Percentiles rank a stretch among this genome's conserved stretches.
phyloP scores from a whole-genome alignment of 1,284 basidiomycete genomes.

The Bondarzewia mesenterica region DNA sequence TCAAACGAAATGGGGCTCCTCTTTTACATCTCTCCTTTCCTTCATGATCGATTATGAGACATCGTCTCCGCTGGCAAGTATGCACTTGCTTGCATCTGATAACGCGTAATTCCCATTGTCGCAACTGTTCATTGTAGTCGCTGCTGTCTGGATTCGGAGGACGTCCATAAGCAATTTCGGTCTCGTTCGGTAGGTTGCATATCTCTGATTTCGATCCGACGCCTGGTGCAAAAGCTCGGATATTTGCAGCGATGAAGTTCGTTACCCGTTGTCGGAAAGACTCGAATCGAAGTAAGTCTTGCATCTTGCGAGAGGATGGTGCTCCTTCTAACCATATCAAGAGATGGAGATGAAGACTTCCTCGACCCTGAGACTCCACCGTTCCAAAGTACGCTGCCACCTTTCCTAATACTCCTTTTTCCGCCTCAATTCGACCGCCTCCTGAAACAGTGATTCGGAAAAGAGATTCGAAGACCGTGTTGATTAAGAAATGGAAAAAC shows the following conservation, averaged over 20 bases:
- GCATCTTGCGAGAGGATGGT: neutral
- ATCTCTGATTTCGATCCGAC: neutral
- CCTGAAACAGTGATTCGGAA: constrained; percentile 25
- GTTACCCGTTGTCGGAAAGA: neutral
- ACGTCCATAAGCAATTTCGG: neutral
- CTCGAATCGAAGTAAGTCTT: neutral
- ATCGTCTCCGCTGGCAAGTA: constrained; percentile 19
- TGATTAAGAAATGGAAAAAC: constrained; percentile 33
- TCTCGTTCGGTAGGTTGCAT: neutral
- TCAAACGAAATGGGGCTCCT: constrained; percentile 23
- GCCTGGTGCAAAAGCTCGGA: neutral
- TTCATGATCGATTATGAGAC: constrained; percentile 15
- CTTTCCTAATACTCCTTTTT: constrained; percentile 16
- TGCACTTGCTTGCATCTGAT: constrained; percentile 24
- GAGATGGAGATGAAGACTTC: constrained; percentile 22
- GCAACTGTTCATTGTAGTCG: neutral
- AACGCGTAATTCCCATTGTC: constrained; percentile 2
- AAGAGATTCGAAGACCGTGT: constrained; percentile 21
- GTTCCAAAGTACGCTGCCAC: constrained; percentile 20
- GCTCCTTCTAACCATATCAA: constrained; percentile 14
- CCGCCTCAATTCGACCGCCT: constrained; percentile 7
- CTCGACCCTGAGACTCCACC: constrained; percentile 23
- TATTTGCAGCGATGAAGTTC: neutral
- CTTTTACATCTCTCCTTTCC: constrained; percentile 25
- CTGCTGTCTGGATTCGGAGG: neutral